Percentiles rank a stretch among this genome's conserved stretches.
Conservation (phyloP, 2,329 filamentous ascomycete genomes). For the Aspergillus spinulosporus region DNA sequence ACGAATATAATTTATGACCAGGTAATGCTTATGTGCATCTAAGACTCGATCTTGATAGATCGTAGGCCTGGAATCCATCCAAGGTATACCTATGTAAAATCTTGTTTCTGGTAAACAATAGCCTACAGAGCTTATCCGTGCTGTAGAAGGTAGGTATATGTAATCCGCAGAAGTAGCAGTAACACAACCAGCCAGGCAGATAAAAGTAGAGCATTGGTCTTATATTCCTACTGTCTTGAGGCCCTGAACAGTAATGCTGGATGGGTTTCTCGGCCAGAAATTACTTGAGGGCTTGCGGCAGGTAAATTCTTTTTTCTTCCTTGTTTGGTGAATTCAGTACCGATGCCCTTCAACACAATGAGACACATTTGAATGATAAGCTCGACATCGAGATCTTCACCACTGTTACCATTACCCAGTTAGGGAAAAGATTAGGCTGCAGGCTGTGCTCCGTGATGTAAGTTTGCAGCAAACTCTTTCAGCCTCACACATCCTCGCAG, state of each 20-base stretch:
- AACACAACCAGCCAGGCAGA: not conserved
- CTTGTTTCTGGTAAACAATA: not conserved
- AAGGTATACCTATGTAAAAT: not conserved
- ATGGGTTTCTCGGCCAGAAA: too few relatives aligned
- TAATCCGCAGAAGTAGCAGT: not conserved
- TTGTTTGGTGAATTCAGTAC: too few relatives aligned
- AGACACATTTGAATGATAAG: too few relatives aligned
- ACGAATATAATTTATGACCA: constrained; percentile 13
- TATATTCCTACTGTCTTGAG: too few relatives aligned
- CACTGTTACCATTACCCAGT: not conserved
- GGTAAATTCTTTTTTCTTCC: too few relatives aligned
- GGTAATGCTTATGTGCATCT: not conserved
- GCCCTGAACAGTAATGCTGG: too few relatives aligned
- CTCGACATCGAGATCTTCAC: not conserved
- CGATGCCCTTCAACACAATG: too few relatives aligned
- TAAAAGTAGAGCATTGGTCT: not conserved
- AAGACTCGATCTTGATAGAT: not conserved
- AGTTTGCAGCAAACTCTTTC: not conserved
- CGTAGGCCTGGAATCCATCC: too few relatives aligned
- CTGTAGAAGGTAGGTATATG: not conserved
- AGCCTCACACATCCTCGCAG: not conserved
- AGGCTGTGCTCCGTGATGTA: not conserved
- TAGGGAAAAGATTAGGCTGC: not conserved
- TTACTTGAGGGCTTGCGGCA: too few relatives aligned
- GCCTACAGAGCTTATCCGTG: not conserved